phyloP scores from a whole-genome alignment of 345 rosid genomes.

The Barbarea vulgaris region DNA sequence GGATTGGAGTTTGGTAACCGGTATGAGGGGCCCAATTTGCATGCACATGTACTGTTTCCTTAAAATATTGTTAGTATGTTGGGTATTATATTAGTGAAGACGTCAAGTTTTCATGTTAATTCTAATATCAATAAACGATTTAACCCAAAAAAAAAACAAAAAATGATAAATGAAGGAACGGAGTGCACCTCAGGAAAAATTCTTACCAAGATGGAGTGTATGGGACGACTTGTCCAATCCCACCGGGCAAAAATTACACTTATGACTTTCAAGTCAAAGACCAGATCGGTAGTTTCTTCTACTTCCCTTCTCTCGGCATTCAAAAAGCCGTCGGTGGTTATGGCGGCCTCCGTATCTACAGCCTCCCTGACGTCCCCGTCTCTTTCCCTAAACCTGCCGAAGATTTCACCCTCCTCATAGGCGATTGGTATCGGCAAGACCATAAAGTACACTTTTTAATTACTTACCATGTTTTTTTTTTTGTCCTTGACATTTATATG shows the following conservation, averaged over 20 bases:
- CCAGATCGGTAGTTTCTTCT: slow-evolving; percentile 87
- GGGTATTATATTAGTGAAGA: neutral
- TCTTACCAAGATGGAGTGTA: slow-evolving; percentile 83
- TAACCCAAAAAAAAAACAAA: neutral
- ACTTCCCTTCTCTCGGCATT: slow-evolving; percentile 80
- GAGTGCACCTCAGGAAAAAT: slow-evolving; percentile 82
- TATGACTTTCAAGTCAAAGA: slow-evolving; percentile 85
- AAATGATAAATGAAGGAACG: slow-evolving; percentile 57
- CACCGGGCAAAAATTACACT: slow-evolving; percentile 85
- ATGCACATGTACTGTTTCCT: slow-evolving; percentile 26
- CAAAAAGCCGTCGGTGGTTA: slow-evolving; percentile 94
- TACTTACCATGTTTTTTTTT: neutral
- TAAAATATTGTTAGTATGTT: slow-evolving; percentile 5
- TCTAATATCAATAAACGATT: neutral
- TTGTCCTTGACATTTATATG: neutral
- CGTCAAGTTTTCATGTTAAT: slow-evolving; percentile 24
- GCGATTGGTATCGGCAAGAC: slow-evolving; percentile 70
- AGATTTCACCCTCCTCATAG: slow-evolving; percentile 75
- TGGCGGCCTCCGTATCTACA: slow-evolving; percentile 76
- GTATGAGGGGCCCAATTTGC: slow-evolving; percentile 1
- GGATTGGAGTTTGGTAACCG: neutral
- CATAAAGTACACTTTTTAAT: slow-evolving; percentile 53
- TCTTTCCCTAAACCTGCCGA: slow-evolving; percentile 78
- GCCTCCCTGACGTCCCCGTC: slow-evolving; percentile 78
- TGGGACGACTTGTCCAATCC: slow-evolving; percentile 95